A percentile compares a stretch with the other conserved stretches of the same genome.
Conservation (phyloP, 129 eudicot genomes). For the Dittrichia graveolens region DNA sequence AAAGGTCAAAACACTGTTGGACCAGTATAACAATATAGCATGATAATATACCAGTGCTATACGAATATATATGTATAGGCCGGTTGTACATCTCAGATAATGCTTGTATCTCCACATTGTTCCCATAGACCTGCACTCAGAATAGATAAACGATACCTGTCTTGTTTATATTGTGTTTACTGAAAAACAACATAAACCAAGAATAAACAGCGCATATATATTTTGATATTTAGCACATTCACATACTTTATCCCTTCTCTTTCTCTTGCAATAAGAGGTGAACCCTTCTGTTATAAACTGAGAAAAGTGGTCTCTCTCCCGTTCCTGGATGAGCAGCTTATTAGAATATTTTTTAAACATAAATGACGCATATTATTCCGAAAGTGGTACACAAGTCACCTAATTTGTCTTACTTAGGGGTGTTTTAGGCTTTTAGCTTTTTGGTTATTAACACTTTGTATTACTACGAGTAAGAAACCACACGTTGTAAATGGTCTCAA, state of each 20-base stretch:
- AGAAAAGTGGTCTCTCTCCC: slow-evolving; percentile 97
- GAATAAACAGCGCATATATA: background rate
- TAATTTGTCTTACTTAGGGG: no score
- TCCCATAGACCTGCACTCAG: slow-evolving; percentile 79
- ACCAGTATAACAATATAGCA: background rate
- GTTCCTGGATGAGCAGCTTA: slow-evolving; percentile 59
- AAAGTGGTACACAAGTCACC: no score
- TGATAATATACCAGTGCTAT: slow-evolving; percentile 67
- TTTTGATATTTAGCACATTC: background rate
- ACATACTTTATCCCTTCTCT: slow-evolving; percentile 87
- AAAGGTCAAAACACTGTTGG: background rate
- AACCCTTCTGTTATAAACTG: slow-evolving; percentile 98
- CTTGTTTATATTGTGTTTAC: background rate
- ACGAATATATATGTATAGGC: slow-evolving; percentile 95
- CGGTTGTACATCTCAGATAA: slow-evolving; percentile 97
- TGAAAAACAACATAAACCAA: slow-evolving; percentile 4
- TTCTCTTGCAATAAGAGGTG: slow-evolving; percentile 95
- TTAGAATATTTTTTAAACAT: background rate
- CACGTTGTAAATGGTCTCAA: no score
- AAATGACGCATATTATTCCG: background rate
- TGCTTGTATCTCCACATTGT: slow-evolving; percentile 93
- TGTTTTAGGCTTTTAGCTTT: no score
- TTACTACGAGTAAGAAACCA: no score
- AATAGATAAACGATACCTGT: background rate
- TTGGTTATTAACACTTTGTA: no score